Conservation (phyloP, 1,139 yeast genomes). For the Pneumocystis jirovecii region DNA sequence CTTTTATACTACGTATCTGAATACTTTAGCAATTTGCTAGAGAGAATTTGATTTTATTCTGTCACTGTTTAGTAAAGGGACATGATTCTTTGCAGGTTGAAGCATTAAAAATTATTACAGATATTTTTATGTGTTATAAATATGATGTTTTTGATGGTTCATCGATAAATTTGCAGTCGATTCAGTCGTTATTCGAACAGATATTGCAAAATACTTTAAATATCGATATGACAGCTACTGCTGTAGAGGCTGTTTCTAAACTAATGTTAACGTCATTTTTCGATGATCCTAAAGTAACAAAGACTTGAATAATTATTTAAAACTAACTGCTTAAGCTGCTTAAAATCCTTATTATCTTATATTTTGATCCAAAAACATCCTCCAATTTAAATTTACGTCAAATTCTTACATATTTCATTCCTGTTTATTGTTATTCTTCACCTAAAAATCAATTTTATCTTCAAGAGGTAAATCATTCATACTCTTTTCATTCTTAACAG, state of each 20-base stretch:
- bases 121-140: constrained; percentile 67
- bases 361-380: constrained; percentile 54
- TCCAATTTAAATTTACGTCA: constrained; percentile 59
- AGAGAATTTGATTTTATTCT: constrained; percentile 44
- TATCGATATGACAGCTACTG: constrained; percentile 58
- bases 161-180: constrained; percentile 24
- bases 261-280: constrained; percentile 64
- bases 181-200: constrained; percentile 51
- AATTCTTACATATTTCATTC: constrained; percentile 74
- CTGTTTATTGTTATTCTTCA: constrained; percentile 77
- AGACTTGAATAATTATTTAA: neutral
- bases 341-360: constrained; percentile 55
- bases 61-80: constrained; percentile 48
- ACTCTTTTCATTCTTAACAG: constrained; percentile 21
- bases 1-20: neutral
- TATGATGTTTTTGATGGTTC: constrained; percentile 34
- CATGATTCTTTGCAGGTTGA: constrained; percentile 46
- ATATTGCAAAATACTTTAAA: constrained; percentile 37
- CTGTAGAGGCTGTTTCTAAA: constrained; percentile 81
- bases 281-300: constrained; percentile 38
- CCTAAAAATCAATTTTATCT: constrained; percentile 55
- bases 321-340: constrained; percentile 27
- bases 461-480: constrained; percentile 39
- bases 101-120: constrained; percentile 59
- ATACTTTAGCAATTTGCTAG: constrained; percentile 38